phyloP scores from a whole-genome alignment of 495 filamentous ascomycete species.

The Penicillium goetzii region DNA sequence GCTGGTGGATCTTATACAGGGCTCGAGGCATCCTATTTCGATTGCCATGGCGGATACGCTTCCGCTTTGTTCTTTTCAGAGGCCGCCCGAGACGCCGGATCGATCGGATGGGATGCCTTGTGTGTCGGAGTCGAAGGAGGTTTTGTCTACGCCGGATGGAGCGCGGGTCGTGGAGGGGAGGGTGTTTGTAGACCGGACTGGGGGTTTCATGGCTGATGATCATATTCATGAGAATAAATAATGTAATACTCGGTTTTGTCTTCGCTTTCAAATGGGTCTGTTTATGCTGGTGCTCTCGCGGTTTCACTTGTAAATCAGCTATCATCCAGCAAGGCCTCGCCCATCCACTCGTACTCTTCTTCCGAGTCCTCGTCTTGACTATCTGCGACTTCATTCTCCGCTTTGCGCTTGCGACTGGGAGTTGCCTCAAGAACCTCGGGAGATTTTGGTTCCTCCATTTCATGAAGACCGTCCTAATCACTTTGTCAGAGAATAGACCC shows the following conservation, averaged over 20 bases:
- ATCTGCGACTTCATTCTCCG: conserved; percentile 50
- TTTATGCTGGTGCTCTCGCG: too few relatives aligned
- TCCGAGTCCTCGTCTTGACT: conserved; percentile 55
- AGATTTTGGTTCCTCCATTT: conserved; percentile 19
- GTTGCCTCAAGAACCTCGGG: conserved; percentile 23
- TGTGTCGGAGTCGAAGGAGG: conserved; percentile 25
- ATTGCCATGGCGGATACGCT: conserved; percentile 36
- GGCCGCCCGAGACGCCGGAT: conserved; percentile 17
- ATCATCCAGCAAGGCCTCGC: conserved; percentile 19
- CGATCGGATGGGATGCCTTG: conserved; percentile 8
- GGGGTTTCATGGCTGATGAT: conserved; percentile 7
- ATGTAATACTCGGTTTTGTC: background rate
- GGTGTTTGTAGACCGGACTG: conserved; percentile 19
- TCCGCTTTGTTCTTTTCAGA: conserved; percentile 30
- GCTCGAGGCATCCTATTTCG: conserved; percentile 34
- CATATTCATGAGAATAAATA: conserved; percentile 3
- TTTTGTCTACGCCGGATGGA: conserved; percentile 19
- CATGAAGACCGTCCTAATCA: conserved; percentile 38
- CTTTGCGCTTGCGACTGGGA: conserved; percentile 51
- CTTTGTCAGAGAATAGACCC: background rate
- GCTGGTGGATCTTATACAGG: conserved; percentile 47
- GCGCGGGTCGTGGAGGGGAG: conserved; percentile 21
- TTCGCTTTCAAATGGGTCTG: too few relatives aligned
- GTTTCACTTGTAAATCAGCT: conserved; percentile 6
- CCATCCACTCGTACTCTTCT: conserved; percentile 40